phyloP scores from a whole-genome alignment of 1,284 basidiomycete species.

The Naganishia albida region DNA sequence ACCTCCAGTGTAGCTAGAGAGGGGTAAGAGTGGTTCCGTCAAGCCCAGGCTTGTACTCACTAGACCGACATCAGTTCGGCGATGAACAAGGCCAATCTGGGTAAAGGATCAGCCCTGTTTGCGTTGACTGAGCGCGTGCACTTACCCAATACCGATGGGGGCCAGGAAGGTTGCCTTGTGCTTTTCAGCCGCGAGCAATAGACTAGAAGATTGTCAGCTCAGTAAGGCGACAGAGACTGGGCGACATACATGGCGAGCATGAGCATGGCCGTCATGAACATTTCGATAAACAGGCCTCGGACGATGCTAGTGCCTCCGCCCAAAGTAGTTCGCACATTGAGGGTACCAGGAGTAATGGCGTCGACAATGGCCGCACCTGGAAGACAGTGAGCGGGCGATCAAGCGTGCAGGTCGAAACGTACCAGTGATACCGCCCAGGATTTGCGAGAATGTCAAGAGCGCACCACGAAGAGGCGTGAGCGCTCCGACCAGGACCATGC shows the following conservation, averaged over 20 bases:
- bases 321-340: constrained; percentile 60
- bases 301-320: constrained; percentile 39
- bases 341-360: constrained; percentile 63
- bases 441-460: constrained; percentile 64
- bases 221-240: neutral
- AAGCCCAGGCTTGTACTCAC: neutral
- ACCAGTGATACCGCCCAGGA: constrained; percentile 46
- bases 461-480: constrained; percentile 67
- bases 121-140: neutral
- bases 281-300: constrained; percentile 68
- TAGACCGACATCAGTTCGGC: constrained; percentile 55
- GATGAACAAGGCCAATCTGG: constrained; percentile 53
- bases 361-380: constrained; percentile 60
- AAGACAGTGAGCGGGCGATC: constrained; percentile 38
- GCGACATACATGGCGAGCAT: constrained; percentile 51
- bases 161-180: constrained; percentile 58
- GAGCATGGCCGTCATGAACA: constrained; percentile 66
- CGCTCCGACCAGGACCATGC: constrained; percentile 64
- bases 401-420: neutral
- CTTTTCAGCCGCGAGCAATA: constrained; percentile 65
- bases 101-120: neutral
- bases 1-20: constrained; percentile 48
- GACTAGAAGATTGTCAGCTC: constrained; percentile 45
- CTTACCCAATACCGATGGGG: constrained; percentile 57
- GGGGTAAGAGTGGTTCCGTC: neutral